A percentile compares a stretch with the other conserved stretches of the same genome.
Conservation (phyloP, 257 asterid species). For the Solanum ossicruentum region DNA sequence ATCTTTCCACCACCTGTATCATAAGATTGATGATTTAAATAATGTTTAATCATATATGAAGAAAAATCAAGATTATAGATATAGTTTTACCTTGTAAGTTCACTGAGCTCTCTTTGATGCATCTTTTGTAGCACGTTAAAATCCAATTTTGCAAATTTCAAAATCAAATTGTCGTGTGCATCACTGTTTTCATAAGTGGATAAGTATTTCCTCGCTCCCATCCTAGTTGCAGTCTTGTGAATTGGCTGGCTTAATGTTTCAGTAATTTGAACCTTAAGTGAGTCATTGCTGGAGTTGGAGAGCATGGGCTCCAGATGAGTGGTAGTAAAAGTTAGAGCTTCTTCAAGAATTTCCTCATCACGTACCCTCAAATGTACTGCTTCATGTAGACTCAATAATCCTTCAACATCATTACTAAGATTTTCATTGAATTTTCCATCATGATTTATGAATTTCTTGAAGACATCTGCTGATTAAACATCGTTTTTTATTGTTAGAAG, state of each 20-base stretch:
- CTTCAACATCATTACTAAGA: not conserved
- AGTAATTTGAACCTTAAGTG: too few relatives aligned
- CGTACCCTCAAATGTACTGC: not conserved
- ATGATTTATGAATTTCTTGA: not conserved
- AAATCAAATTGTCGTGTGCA: not conserved
- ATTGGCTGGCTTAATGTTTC: too few relatives aligned
- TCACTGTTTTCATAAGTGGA: not conserved
- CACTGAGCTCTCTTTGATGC: not conserved
- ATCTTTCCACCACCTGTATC: conserved; percentile 17
- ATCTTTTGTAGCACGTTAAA: not conserved
- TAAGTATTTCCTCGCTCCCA: too few relatives aligned
- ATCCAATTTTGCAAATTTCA: not conserved
- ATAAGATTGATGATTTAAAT: too few relatives aligned
- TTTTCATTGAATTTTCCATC: not conserved
- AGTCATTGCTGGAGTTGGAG: too few relatives aligned
- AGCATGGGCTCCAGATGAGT: not conserved
- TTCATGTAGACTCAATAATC: not conserved
- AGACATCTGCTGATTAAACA: not conserved
- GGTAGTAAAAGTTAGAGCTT: not conserved
- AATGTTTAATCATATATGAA: too few relatives aligned
- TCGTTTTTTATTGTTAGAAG: not conserved
- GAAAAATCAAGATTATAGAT: too few relatives aligned
- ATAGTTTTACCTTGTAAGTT: not conserved
- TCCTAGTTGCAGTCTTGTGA: too few relatives aligned
- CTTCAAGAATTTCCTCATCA: not conserved